Base-by-base conservation (phyloP, 2,329 filamentous ascomycete genomes). In the Colletotrichum karsti region DNA sequence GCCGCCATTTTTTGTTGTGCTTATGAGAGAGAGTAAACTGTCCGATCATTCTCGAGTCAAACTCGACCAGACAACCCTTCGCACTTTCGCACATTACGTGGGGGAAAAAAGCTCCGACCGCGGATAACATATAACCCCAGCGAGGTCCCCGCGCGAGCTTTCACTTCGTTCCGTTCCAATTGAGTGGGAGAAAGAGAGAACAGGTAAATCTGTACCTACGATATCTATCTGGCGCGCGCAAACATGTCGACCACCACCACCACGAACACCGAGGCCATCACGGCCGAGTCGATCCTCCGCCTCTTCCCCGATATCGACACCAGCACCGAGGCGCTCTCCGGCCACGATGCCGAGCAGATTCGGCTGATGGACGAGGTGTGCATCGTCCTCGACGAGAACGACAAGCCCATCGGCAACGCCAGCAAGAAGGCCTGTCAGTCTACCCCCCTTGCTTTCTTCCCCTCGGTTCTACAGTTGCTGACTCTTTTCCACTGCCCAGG, bases 341-440 rank as follows among this genome's bases (percentile, higher is more conserved):
- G 95, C 57, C 97, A 98, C 84, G 95, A 98, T 84, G 95, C 93
- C 79, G 95, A 98, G 85, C 96, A 99, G 84, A 97, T 98, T 76
- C 91, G 95, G 56, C 84, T 99, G 75, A 99, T 99, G 96, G 95
- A 99, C 76, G 96, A 98, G 84, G 92, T 98, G 55, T 99, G 96
- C 87, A 98, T 99, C 78, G 96, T 99, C 18, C 85, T 97, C 51
- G 95, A 98, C 80, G 91, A 97, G 75, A 89, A 98, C 75, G 96
- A 98, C 80, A 85, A 90, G 75, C 95, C 95, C 30, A 97, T 99
- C 79, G 96, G 96, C 71, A 97, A 94, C 73, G 95, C 94, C 57
- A 97, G 93, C 90, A 98, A 99, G 89, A 99, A 99, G 85, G 89
- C 94, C 63, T 99, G 96, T 97, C 83, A 73, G 92, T 87, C 57